These are phyloP conservation scores for Pyrenopolyporus hunteri DNA, from an alignment of 495 filamentous ascomycete genomes.

Conservation along the genomic window DNA sequence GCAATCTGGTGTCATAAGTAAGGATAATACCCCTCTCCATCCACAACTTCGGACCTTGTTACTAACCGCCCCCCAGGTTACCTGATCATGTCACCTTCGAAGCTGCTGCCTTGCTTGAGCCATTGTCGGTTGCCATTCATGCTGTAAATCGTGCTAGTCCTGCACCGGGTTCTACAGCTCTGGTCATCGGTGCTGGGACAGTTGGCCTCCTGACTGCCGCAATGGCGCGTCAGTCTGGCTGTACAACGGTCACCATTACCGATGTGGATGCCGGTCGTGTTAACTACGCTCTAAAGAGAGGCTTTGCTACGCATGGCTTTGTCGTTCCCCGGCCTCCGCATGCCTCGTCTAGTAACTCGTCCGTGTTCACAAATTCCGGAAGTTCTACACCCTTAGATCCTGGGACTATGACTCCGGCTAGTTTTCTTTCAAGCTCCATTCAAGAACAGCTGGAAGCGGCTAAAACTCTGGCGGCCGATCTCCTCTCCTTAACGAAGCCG, in stretches of 20 bases:
- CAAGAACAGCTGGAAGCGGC: slow-evolving; percentile 61
- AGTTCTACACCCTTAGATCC: slow-evolving; percentile 49
- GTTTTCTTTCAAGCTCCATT: slow-evolving; percentile 43
- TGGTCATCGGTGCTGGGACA: slow-evolving; percentile 87
- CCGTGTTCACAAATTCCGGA: slow-evolving; percentile 48
- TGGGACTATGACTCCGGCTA: slow-evolving; percentile 55
- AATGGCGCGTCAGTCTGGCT: slow-evolving; percentile 70
- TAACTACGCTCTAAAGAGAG: slow-evolving; percentile 72
- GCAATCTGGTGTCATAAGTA: slow-evolving; percentile 77
- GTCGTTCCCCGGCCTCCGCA: slow-evolving; percentile 60
- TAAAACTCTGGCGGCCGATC: slow-evolving; percentile 60
- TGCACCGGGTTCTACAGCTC: slow-evolving; percentile 61
- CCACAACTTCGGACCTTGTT: background rate
- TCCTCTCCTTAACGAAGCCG: slow-evolving; percentile 54
- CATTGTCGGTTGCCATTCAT: slow-evolving; percentile 84
- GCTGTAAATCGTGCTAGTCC: slow-evolving; percentile 68
- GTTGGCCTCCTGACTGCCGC: slow-evolving; percentile 81
- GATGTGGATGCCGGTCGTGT: slow-evolving; percentile 84
- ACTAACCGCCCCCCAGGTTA: slow-evolving; percentile 58
- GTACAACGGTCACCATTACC: slow-evolving; percentile 72
- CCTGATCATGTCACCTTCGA: slow-evolving; percentile 74
- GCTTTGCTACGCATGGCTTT: slow-evolving; percentile 72
- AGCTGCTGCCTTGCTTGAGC: slow-evolving; percentile 82
- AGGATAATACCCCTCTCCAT: slow-evolving; percentile 22
- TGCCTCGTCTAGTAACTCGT: slow-evolving; percentile 47